Conservation (phyloP, 768 basidiomycete genomes). For the Plicaturopsis crispa region DNA sequence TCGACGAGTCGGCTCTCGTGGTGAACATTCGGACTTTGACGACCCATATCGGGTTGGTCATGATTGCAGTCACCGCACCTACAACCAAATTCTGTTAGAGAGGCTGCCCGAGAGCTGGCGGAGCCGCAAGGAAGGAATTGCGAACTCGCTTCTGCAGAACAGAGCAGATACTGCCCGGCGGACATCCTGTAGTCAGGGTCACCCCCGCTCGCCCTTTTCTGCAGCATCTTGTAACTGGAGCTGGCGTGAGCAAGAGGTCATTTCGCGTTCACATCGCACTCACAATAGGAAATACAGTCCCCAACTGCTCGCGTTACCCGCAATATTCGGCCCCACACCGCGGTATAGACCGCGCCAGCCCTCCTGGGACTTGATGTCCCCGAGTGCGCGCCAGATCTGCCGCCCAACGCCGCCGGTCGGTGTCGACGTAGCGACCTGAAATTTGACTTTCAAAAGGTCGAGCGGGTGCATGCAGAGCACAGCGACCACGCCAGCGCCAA, state of each 20-base stretch:
- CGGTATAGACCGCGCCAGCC: slow-evolving; percentile 88
- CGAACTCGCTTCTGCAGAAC: slow-evolving; percentile 95
- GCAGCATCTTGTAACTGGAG: slow-evolving; percentile 86
- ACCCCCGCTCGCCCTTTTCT: slow-evolving; percentile 65
- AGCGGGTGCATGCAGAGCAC: slow-evolving; percentile 96
- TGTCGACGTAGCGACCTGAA: slow-evolving; percentile 76
- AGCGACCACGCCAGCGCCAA: slow-evolving; percentile 87
- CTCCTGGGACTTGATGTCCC: slow-evolving; percentile 61
- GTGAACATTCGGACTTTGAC: slow-evolving; percentile 98
- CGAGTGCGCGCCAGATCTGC: slow-evolving; percentile 71
- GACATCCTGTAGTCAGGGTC: slow-evolving; percentile 64
- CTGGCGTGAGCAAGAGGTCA: not conserved
- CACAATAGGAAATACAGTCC: slow-evolving; percentile 97
- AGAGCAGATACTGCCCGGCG: slow-evolving; percentile 75
- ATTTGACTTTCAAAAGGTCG: slow-evolving; percentile 90
- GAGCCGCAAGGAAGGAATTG: slow-evolving; percentile 20
- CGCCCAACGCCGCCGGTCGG: slow-evolving; percentile 54
- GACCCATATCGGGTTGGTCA: slow-evolving; percentile 98
- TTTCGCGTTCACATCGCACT: slow-evolving; percentile 22
- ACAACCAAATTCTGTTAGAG: slow-evolving; percentile 10
- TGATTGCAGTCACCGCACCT: slow-evolving; percentile 91
- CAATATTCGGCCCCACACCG: slow-evolving; percentile 84
- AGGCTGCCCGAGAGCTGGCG: slow-evolving; percentile 2
- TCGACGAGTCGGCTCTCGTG: slow-evolving; percentile 54
- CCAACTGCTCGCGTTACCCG: slow-evolving; percentile 95